Evolutionary conservation across 2,329 filamentous ascomycete genomes (phyloP), one percentile per base, ranked within the genome.

Genomic region (Fusarium sp.): DNA sequence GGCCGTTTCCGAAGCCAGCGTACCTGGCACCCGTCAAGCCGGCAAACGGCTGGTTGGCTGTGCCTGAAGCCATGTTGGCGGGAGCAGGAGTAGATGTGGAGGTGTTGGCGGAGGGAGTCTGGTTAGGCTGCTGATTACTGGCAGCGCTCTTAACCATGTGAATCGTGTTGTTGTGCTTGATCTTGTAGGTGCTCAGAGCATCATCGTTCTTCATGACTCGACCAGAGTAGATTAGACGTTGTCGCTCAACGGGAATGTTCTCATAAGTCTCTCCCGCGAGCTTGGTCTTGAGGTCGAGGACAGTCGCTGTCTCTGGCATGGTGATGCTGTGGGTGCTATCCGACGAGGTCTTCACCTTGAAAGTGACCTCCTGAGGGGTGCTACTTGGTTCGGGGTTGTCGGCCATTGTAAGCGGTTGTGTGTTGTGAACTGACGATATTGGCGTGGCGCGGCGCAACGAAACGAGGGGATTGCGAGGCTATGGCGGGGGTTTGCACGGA

Each of bases 291-390:
- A 99, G 88, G 65, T 98, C 94, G 59, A 88, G 85, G 43, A 98
- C 91, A 9, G 91, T 92, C 49, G 91, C 93, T 36, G 89, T 88
- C 70, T 92, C 87, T 60, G 92, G 82, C 76, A 98, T 90, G 58
- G 94, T 97, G 78, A 99, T 84, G 53, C 88, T 90, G 77, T 94
- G 94, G 80, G 92, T 94, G 78, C 88, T 90, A 78, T 98, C 94
- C 74, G 91, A 92, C n/a, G 94, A 94, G n/a, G 93, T 93, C 85
- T 98, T 99, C 82, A 99, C 91, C 83, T 94, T 96, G 88, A 99
- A 98, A 80, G 93, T 97, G 83, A 99, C 84, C 75, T 94, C 84
- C 75, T 94, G 90, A 76, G 90, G 83, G 76, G 94, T 93, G 75
- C 89, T 86, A 75, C 83, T 78, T 71, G 85, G 79, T 64, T 87